Conservation (phyloP, 305 asterid species). For the Euphrasia arctica region DNA sequence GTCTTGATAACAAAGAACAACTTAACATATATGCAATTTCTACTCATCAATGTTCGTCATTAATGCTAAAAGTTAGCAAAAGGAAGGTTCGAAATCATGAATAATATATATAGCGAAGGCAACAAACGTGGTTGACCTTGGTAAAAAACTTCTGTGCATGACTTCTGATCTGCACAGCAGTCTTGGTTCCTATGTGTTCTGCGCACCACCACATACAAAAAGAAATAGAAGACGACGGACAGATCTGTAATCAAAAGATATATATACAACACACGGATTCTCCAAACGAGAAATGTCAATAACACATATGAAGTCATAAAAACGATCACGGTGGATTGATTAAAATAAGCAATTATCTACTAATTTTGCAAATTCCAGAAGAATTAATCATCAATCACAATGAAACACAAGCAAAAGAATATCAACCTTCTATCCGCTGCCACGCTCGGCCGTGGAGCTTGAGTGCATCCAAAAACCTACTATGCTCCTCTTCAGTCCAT, state of each 20-base stretch:
- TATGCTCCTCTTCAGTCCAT: conserved; percentile 98
- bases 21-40: conserved; percentile 17
- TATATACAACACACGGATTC: conserved; percentile 29
- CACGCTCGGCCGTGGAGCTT: conserved; percentile 97
- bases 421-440: conserved; percentile 97
- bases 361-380: conserved; percentile 7
- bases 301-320: conserved; percentile 27
- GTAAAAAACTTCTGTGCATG: conserved; percentile 99
- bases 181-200: conserved; percentile 98
- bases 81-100: conserved; percentile 18
- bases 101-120: conserved; percentile 37
- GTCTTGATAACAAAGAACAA: conserved; percentile 13
- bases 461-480: conserved; percentile 86
- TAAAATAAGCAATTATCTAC: too few relatives aligned
- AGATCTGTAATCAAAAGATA: conserved; percentile 42
- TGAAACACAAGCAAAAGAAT: conserved; percentile 12
- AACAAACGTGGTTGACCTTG: conserved; percentile 70
- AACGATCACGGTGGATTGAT: too few relatives aligned
- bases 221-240: conserved; percentile 38
- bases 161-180: conserved; percentile 99
- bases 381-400: neutral
- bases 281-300: conserved; percentile 21
- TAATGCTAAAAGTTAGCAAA: conserved; percentile 24
- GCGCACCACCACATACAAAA: conserved; percentile 54
- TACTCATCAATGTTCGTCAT: conserved; percentile 19